Evolutionary conservation across 495 filamentous ascomycete species (phyloP).

Genomic region (Massariosphaeria phaeospora): DNA sequence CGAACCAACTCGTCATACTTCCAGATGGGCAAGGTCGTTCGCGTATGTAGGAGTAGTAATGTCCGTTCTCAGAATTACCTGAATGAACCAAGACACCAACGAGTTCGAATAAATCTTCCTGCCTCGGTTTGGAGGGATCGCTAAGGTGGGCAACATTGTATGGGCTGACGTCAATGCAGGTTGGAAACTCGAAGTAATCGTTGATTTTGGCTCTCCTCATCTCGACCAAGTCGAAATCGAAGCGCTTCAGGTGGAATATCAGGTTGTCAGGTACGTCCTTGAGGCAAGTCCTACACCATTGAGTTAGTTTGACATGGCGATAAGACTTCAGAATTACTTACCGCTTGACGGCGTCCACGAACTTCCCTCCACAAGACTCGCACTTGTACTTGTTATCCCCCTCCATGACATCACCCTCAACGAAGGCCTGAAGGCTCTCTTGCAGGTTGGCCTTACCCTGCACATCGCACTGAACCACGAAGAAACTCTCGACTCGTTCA

Average conservation of each 20-base stretch:
- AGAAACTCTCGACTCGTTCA: conserved; percentile 82
- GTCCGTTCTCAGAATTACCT: conserved; percentile 88
- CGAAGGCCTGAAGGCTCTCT: conserved; percentile 88
- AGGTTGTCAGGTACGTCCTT: conserved; percentile 92
- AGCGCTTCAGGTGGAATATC: conserved; percentile 94
- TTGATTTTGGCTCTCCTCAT: conserved; percentile 91
- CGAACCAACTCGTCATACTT: conserved; percentile 62
- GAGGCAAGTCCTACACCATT: conserved; percentile 62
- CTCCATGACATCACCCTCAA: conserved; percentile 95
- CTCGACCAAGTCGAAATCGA: conserved; percentile 86
- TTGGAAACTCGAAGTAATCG: conserved; percentile 85
- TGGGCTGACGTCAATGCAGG: conserved; percentile 77
- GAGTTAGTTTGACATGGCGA: background rate
- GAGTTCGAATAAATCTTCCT: conserved; percentile 78
- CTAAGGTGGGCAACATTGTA: conserved; percentile 87
- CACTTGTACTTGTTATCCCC: conserved; percentile 99
- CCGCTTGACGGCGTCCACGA: conserved; percentile 90
- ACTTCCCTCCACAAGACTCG: conserved; percentile 75
- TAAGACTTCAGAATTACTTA: background rate
- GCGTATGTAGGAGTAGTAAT: conserved; percentile 94
- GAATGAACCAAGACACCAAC: conserved; percentile 90
- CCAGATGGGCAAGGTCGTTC: conserved; percentile 58
- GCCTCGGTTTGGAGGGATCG: conserved; percentile 49
- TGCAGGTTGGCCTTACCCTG: conserved; percentile 80
- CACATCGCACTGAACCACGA: conserved; percentile 94